A percentile compares a stretch with the other conserved stretches of the same genome.
These are phyloP conservation scores for Coemansia sp. DNA, from an alignment of 192 early-diverging fungal species.

Conservation along the genomic window DNA sequence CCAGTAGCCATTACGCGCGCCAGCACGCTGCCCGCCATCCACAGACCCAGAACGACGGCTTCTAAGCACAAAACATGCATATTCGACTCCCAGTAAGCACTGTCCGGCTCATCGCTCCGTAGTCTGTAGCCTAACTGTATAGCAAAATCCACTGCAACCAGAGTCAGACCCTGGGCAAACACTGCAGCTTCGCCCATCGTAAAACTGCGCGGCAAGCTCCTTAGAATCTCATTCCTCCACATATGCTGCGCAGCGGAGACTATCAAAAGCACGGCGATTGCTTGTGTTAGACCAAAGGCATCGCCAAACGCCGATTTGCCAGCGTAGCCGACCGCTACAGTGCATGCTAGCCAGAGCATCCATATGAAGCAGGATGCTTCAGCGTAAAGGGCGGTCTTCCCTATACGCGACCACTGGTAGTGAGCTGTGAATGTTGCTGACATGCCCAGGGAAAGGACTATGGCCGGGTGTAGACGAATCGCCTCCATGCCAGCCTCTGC, in stretches of 20 bases:
- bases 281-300: background rate
- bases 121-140: background rate
- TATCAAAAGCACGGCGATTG: background rate
- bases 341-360: constrained; percentile 3
- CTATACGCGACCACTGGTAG: background rate
- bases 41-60: constrained; percentile 10
- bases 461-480: background rate
- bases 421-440: constrained; percentile 9
- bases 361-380: background rate
- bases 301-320: background rate
- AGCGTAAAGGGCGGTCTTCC: background rate
- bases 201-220: constrained; percentile 31
- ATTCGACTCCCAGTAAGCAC: constrained; percentile 7
- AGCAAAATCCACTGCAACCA: constrained; percentile 17
- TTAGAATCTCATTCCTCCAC: background rate
- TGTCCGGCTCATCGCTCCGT: background rate
- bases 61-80: constrained; percentile 25
- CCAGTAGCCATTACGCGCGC: background rate
- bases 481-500: background rate
- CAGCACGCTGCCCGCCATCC: background rate
- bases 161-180: constrained; percentile 18
- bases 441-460: constrained; percentile 7
- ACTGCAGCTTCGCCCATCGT: constrained; percentile 48
- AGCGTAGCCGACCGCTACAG: background rate
- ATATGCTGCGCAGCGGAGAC: background rate